phyloP scores from a whole-genome alignment of 1,284 basidiomycete species.

The Melampsora occidentalis region DNA sequence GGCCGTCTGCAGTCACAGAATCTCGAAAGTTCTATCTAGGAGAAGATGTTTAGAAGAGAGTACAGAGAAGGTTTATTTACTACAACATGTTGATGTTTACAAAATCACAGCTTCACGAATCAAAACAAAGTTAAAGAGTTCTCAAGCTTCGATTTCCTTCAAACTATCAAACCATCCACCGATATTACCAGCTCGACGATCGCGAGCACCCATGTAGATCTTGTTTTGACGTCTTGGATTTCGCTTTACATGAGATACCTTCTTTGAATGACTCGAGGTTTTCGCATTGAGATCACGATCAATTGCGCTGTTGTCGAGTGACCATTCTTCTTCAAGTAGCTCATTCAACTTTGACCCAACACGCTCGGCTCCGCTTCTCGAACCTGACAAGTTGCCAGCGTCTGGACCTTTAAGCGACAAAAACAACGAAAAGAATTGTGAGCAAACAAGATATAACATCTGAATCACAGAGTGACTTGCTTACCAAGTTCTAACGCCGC shows the following conservation, averaged over 20 bases:
- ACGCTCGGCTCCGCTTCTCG: slow-evolving; percentile 30
- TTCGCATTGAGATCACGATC: neutral
- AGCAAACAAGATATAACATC: neutral
- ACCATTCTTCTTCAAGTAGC: slow-evolving; percentile 35
- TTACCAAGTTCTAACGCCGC: slow-evolving; percentile 39
- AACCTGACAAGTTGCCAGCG: slow-evolving; percentile 36
- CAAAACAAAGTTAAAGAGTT: neutral
- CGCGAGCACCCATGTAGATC: slow-evolving; percentile 32
- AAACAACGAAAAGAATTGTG: slow-evolving; percentile 3
- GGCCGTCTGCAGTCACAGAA: too few relatives aligned
- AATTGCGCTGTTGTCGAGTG: slow-evolving; percentile 6
- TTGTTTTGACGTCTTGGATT: neutral
- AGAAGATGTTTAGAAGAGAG: too few relatives aligned
- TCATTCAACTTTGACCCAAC: slow-evolving; percentile 40
- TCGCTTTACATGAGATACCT: neutral
- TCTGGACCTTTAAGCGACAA: slow-evolving; percentile 30
- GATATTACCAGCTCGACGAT: slow-evolving; percentile 37
- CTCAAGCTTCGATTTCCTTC: slow-evolving; percentile 34
- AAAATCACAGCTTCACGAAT: too few relatives aligned
- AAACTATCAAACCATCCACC: slow-evolving; percentile 42
- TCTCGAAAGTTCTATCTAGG: too few relatives aligned
- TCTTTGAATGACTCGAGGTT: neutral
- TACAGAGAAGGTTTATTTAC: too few relatives aligned
- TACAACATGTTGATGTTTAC: too few relatives aligned
- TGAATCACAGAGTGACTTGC: neutral